Percentiles rank a stretch among this genome's conserved stretches.
These are phyloP conservation scores for Alternaria arborescens DNA, from an alignment of 2,329 filamentous ascomycete genomes.

Conservation along the genomic window DNA sequence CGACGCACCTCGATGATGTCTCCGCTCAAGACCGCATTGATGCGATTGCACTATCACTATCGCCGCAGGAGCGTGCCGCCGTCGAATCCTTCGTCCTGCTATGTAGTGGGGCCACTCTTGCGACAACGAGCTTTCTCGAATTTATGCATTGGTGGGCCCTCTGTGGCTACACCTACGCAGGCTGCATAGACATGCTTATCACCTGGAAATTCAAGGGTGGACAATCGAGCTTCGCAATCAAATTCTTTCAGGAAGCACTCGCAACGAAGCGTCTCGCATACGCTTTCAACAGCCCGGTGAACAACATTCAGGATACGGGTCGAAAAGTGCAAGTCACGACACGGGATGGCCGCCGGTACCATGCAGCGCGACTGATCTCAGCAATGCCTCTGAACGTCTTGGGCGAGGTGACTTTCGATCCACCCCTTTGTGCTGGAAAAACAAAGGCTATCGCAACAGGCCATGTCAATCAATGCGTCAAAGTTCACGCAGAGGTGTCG, in stretches of 20 bases:
- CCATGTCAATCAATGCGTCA: conserved; percentile 58
- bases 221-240: conserved; percentile 57
- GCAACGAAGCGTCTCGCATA: conserved; percentile 53
- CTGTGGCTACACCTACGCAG: conserved; percentile 41
- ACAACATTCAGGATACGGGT: conserved; percentile 41
- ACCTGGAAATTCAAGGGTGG: conserved; percentile 46
- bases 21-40: conserved; percentile 56
- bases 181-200: conserved; percentile 56
- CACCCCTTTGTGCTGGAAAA: conserved; percentile 50
- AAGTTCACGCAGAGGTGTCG: conserved; percentile 58
- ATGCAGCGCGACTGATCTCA: conserved; percentile 49
- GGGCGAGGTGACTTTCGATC: conserved; percentile 52
- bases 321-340: conserved; percentile 48
- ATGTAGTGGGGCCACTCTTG: conserved; percentile 55
- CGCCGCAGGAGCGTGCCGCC: conserved; percentile 52
- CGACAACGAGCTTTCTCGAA: conserved; percentile 58
- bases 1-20: conserved; percentile 17
- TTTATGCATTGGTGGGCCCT: conserved; percentile 58
- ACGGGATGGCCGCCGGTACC: conserved; percentile 39
- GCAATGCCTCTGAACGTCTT: conserved; percentile 59
- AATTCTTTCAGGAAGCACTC: conserved; percentile 57
- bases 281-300: conserved; percentile 53
- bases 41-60: conserved; percentile 52
- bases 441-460: conserved; percentile 50
- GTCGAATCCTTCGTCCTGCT: conserved; percentile 56